phyloP scores from a whole-genome alignment of 148 eudicot genomes.

The Mesembryanthemum crystallinum region DNA sequence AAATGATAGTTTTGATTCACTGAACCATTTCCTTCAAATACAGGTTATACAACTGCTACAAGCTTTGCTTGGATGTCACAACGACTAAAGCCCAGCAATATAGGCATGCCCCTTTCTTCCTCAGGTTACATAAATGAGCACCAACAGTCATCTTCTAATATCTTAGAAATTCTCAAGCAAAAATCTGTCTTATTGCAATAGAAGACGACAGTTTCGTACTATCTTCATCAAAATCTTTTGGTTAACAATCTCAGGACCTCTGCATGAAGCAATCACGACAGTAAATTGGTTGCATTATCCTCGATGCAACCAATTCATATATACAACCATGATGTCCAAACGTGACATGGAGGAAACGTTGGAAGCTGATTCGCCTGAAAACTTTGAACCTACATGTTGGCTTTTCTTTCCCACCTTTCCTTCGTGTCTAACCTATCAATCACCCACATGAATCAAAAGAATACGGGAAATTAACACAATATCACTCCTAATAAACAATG shows the following conservation, averaged over 20 bases:
- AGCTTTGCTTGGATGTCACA: background rate
- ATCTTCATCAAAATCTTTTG: background rate
- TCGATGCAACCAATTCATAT: background rate
- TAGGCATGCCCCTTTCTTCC: background rate
- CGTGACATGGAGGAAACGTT: background rate
- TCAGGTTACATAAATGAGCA: background rate
- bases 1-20: too few species aligned
- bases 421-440: conserved; percentile 60
- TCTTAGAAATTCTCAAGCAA: background rate
- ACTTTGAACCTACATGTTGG: conserved; percentile 53
- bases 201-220: background rate
- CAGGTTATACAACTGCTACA: too few species aligned
- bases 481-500: background rate
- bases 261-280: background rate
- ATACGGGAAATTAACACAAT: background rate
- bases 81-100: background rate
- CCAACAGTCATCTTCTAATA: background rate
- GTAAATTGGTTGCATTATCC: background rate
- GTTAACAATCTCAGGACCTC: background rate
- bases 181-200: background rate
- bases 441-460: conserved; percentile 5
- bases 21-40: too few species aligned
- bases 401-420: conserved; percentile 86
- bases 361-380: background rate
- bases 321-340: background rate